Percentiles rank a stretch among this genome's conserved stretches.
These are phyloP conservation scores for Aspergillus persii DNA, from an alignment of 2,329 filamentous ascomycete species.

Conservation along the genomic window DNA sequence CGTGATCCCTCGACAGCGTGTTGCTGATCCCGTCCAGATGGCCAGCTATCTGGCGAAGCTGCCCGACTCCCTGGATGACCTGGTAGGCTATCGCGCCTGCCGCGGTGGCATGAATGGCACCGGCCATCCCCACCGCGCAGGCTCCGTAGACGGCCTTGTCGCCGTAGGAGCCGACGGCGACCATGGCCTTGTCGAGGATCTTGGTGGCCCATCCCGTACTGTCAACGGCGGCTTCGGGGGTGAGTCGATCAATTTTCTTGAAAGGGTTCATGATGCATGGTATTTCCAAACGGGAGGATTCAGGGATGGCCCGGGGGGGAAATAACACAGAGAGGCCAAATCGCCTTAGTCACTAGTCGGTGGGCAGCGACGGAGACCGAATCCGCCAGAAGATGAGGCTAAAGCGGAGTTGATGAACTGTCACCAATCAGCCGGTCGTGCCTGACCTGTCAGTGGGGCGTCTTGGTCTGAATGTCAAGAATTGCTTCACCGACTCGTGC, in stretches of 20 bases:
- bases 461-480: not conserved
- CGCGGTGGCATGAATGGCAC: not conserved
- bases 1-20: not conserved
- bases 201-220: not conserved
- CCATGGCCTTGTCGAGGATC: not conserved
- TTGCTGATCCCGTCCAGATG: conserved; percentile 2
- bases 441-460: not conserved
- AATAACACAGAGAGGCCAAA: not conserved
- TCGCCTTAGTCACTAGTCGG: not conserved
- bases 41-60: conserved; percentile 3
- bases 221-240: not conserved
- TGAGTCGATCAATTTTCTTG: not conserved
- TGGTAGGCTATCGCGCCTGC: not conserved
- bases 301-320: too few species aligned
- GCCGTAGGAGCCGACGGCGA: conserved; percentile 2
- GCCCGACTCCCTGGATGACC: not conserved
- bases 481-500: not conserved
- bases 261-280: not conserved
- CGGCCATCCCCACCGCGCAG: not conserved
- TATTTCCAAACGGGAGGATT: not conserved
- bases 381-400: not conserved
- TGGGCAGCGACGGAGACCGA: not conserved
- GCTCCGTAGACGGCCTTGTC: conserved; percentile 4
- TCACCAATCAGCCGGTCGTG: not conserved
- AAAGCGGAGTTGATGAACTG: not conserved